Conservation (phyloP, 768 basidiomycete species). For the Collybiopsis luxurians region DNA sequence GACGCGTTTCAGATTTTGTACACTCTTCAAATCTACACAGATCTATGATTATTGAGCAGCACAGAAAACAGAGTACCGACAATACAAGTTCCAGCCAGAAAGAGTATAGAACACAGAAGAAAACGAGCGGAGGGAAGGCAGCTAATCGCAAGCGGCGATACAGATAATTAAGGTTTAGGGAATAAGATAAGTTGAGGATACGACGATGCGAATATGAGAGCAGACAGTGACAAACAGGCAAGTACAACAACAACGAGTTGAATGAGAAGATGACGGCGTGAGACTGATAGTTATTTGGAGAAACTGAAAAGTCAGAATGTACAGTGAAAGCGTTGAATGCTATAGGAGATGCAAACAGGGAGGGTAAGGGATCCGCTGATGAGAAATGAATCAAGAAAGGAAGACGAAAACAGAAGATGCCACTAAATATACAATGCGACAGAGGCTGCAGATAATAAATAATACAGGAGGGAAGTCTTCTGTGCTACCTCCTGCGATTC, state of each 20-base stretch:
- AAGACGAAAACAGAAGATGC: neutral
- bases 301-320: too few relatives aligned
- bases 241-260: neutral
- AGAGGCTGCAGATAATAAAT: neutral
- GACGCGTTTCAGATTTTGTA: too few relatives aligned
- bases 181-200: slow-evolving; percentile 1
- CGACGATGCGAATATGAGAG: neutral
- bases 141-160: neutral
- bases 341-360: neutral
- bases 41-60: too few relatives aligned
- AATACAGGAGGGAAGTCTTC: neutral
- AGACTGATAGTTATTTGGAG: neutral
- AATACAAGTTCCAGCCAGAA: too few relatives aligned
- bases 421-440: neutral
- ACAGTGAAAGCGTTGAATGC: neutral
- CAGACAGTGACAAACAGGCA: neutral
- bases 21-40: too few relatives aligned
- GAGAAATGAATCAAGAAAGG: neutral
- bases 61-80: too few relatives aligned
- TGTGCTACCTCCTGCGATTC: neutral
- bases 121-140: neutral
- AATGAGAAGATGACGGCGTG: neutral
- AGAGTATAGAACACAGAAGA: neutral
- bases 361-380: neutral
- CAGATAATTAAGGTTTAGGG: neutral